These are phyloP conservation scores for Tephrocybe sp. DNA, from an alignment of 768 basidiomycete species.

Conservation along the genomic window DNA sequence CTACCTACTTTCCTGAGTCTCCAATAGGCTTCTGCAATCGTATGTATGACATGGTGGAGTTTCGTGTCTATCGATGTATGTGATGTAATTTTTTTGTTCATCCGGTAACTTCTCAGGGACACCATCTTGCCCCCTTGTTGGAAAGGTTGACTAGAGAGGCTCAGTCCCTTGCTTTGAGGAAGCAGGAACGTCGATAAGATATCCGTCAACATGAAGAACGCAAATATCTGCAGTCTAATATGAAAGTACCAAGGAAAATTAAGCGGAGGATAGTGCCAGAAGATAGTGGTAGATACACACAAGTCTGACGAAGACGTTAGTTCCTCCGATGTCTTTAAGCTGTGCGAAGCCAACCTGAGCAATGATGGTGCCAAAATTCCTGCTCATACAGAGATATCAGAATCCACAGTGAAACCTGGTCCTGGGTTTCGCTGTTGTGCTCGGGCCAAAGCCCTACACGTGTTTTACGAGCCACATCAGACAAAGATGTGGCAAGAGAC, in stretches of 20 bases:
- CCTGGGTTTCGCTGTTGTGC: constrained; percentile 86
- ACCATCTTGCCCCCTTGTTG: constrained; percentile 61
- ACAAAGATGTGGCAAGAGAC: constrained; percentile 28
- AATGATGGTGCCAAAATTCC: constrained; percentile 82
- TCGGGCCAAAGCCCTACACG: constrained; percentile 75
- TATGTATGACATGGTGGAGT: no score
- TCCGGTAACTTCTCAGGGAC: constrained; percentile 33
- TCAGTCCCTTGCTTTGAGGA: constrained; percentile 71
- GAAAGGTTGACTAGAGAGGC: constrained; percentile 82
- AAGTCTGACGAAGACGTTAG: constrained; percentile 59
- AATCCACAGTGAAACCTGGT: constrained; percentile 80
- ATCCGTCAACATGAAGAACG: constrained; percentile 85
- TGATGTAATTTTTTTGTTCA: no score
- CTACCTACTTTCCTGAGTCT: no score
- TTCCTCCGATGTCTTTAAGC: constrained; percentile 67
- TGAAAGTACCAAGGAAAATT: constrained; percentile 4
- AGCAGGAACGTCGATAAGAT: constrained; percentile 78
- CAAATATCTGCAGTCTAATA: constrained; percentile 72
- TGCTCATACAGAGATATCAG: constrained; percentile 81
- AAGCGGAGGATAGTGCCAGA: not conserved
- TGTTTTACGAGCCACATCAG: constrained; percentile 4
- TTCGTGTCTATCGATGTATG: no score
- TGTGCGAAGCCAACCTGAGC: constrained; percentile 75
- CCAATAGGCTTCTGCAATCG: no score
- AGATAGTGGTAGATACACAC: constrained; percentile 56